phyloP scores from a whole-genome alignment of 495 filamentous ascomycete genomes.

The Tuber melanosporum region DNA sequence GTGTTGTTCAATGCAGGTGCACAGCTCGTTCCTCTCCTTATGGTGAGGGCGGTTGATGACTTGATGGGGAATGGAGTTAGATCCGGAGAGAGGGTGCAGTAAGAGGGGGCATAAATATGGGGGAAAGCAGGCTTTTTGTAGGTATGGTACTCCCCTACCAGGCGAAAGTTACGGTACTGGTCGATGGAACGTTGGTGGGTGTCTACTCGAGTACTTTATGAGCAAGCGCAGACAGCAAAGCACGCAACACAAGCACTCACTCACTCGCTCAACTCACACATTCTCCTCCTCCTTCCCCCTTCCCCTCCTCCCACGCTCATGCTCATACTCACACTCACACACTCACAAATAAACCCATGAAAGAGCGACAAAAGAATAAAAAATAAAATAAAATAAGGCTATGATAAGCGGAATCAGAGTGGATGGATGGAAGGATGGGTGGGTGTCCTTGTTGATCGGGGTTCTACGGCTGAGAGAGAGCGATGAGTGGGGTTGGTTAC shows the following conservation, averaged over 20 bases:
- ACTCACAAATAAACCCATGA: background rate
- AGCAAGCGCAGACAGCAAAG: constrained; percentile 20
- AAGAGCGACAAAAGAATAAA: background rate
- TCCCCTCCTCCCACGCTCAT: background rate
- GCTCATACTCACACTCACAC: background rate
- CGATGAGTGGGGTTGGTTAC: constrained; percentile 37
- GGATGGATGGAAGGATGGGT: constrained; percentile 9
- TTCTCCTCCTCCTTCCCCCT: background rate
- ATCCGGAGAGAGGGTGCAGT: constrained; percentile 14
- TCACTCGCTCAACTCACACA: background rate
- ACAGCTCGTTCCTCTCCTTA: background rate
- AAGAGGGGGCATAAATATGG: constrained; percentile 30
- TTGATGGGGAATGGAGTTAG: constrained; percentile 2
- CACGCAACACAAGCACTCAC: constrained; percentile 20
- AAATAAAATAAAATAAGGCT: constrained; percentile 9
- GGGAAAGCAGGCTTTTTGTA: constrained; percentile 31
- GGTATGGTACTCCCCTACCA: background rate
- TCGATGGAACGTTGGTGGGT: background rate
- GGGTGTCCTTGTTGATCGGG: constrained; percentile 30
- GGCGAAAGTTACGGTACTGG: background rate
- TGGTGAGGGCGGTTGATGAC: background rate
- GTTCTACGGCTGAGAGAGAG: constrained; percentile 35
- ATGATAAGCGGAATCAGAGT: constrained; percentile 20
- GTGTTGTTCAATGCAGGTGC: background rate
- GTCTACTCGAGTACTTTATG: background rate